These are phyloP conservation scores for Erysiphe pisi DNA, from an alignment of 2,329 filamentous ascomycete genomes.

Conservation along the genomic window DNA sequence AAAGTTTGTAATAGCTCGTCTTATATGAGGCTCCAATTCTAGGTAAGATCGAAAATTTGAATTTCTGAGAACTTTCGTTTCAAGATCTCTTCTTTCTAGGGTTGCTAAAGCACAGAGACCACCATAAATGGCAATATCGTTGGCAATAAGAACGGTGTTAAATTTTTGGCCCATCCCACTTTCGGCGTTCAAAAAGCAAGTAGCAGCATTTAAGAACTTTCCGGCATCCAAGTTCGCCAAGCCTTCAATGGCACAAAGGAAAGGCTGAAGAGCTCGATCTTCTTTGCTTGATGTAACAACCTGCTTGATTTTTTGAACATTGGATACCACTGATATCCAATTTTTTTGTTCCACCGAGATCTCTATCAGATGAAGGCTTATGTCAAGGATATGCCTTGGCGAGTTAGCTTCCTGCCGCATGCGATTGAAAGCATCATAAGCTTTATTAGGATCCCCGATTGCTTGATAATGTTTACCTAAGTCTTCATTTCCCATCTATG, in stretches of 20 bases:
- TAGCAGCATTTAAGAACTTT: conserved; percentile 57
- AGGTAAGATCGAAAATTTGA: conserved; percentile 72
- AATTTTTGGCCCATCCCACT: conserved; percentile 46
- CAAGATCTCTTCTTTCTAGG: conserved; percentile 69
- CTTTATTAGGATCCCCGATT: conserved; percentile 61
- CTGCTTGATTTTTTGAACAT: conserved; percentile 56
- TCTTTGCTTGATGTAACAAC: conserved; percentile 40
- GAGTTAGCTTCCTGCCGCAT: conserved; percentile 89
- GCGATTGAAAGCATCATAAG: conserved; percentile 65
- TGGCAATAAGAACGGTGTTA: conserved; percentile 63
- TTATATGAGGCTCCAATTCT: conserved; percentile 86
- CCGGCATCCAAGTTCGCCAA: conserved; percentile 49
- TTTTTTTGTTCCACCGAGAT: conserved; percentile 66
- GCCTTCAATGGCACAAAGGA: conserved; percentile 48
- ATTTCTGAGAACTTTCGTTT: conserved; percentile 68
- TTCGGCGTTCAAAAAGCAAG: conserved; percentile 45
- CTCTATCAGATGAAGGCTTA: conserved; percentile 66
- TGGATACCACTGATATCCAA: conserved; percentile 57
- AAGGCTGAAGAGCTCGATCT: conserved; percentile 43
- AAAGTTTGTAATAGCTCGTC: conserved; percentile 80
- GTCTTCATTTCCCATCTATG: conserved; percentile 87
- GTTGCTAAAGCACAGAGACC: conserved; percentile 81
- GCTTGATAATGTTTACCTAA: conserved; percentile 72
- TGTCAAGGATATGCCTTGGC: conserved; percentile 69
- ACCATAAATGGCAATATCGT: conserved; percentile 87